These are phyloP conservation scores for Astragalus glycyphyllos DNA, from an alignment of 306 rosid genomes.

Conservation along the genomic window DNA sequence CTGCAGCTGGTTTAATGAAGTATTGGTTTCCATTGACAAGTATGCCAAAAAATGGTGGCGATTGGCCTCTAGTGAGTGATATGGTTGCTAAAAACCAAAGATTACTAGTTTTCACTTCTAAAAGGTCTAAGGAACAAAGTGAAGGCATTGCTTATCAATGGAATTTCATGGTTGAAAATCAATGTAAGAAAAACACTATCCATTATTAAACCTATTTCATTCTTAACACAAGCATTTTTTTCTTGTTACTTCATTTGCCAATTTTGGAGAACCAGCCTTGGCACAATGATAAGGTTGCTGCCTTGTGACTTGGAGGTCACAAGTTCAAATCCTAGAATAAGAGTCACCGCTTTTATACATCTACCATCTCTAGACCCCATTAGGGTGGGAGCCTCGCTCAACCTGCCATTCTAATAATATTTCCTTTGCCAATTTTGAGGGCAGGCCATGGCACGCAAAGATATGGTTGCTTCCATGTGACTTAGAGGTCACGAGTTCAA, in stretches of 20 bases:
- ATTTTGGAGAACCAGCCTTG: not conserved
- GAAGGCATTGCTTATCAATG: conserved; percentile 94
- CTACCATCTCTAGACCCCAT: too few species aligned
- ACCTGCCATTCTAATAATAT: too few species aligned
- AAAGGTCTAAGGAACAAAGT: conserved; percentile 60
- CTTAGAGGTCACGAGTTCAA: too few species aligned
- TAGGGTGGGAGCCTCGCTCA: too few species aligned
- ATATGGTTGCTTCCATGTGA: too few species aligned
- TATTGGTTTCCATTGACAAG: conserved; percentile 78
- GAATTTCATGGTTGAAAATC: conserved; percentile 95
- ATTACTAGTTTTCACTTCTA: conserved; percentile 74
- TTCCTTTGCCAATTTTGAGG: too few species aligned
- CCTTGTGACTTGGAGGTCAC: too few species aligned
- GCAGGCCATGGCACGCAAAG: too few species aligned
- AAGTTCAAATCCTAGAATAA: too few species aligned
- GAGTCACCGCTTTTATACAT: too few species aligned
- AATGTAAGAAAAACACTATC: conserved; percentile 55
- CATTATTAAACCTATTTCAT: not conserved
- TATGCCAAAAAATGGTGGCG: conserved; percentile 77
- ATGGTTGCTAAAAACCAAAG: conserved; percentile 87
- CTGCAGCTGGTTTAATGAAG: conserved; percentile 67
- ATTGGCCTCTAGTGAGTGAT: conserved; percentile 85
- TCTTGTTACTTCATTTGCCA: not conserved
- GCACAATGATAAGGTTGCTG: too few species aligned
- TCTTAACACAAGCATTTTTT: not conserved